These are phyloP conservation scores for Rachicladosporium sp. DNA, from an alignment of 2,329 filamentous ascomycete genomes.

Conservation along the genomic window DNA sequence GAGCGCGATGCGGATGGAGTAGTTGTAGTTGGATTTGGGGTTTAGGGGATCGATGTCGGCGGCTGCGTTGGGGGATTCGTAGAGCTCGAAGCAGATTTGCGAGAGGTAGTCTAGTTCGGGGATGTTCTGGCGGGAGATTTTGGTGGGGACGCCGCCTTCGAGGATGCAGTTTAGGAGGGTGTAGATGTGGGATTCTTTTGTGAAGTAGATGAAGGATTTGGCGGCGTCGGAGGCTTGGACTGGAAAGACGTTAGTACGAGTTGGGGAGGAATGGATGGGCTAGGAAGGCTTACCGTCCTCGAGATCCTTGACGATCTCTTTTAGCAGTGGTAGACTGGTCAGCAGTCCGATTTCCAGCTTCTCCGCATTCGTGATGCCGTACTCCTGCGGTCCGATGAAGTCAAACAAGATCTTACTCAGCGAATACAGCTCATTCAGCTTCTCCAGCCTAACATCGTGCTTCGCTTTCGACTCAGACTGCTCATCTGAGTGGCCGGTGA, in stretches of 20 bases:
- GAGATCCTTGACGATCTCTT: conserved; percentile 91
- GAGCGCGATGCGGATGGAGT: conserved; percentile 92
- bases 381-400: conserved; percentile 96
- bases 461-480: conserved; percentile 53
- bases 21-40: conserved; percentile 49
- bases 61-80: conserved; percentile 70
- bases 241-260: neutral
- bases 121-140: conserved; percentile 89
- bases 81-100: conserved; percentile 95
- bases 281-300: conserved; percentile 48
- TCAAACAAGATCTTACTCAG: conserved; percentile 92
- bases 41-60: conserved; percentile 47
- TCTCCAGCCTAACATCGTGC: conserved; percentile 71
- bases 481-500: conserved; percentile 48
- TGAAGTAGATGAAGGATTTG: conserved; percentile 98
- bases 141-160: conserved; percentile 91
- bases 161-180: conserved; percentile 95
- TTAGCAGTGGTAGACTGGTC: conserved; percentile 83
- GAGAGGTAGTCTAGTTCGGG: conserved; percentile 95
- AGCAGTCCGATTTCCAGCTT: conserved; percentile 97
- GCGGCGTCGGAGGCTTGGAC: conserved; percentile 90
- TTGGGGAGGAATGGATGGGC: neutral
- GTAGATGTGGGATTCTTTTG: conserved; percentile 97
- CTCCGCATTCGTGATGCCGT: conserved; percentile 87
- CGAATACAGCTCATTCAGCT: conserved; percentile 83